Base-by-base conservation (phyloP, 495 filamentous ascomycete species). In the Neurospora intermedia region DNA sequence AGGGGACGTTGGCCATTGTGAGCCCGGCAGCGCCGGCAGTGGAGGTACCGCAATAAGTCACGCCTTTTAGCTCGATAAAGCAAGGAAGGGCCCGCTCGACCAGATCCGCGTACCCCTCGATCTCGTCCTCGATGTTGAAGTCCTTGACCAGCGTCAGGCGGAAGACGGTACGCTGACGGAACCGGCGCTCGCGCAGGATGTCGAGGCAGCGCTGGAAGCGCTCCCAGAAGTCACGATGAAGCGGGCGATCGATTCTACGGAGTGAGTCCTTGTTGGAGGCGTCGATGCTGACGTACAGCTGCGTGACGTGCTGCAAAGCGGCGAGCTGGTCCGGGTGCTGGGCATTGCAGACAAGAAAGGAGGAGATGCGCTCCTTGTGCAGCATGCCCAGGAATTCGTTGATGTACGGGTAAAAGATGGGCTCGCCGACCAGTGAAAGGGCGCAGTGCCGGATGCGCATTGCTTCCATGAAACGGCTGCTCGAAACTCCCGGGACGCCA, bases 171-270 rank as follows among this genome's bases (percentile, higher is more conserved):
- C 95, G 91, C 76, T 97, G 95, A 69, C 86, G 82, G 83, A 91
- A 90, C 23, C 95, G 87, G 78, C 91, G 91, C 80, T 92, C 91
- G 41, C 92, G 87, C 15, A 98, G 83, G 75, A 98, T 97, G 73
- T 97, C 94, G 38, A 98, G 86, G 80, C 95, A 98, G 27, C 89
- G 85, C 75, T 91, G 88, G 85, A 98, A 97, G 31, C 95, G 91
- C 82, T 97, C 93, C 95, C 95, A 98, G 83, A 96, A 98, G 82
- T 98, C 95, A 38, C 95, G 91, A 82, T 98, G 94, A 16, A 98
- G 88, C 0, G 95, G 95, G 1, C 95, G 86, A 80, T 98, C 95
- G 77, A 98, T 96, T 73, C 89, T 89, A 23, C 92, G 89, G 40
- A 98, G 85, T 66, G 89, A 92, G 69, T 97, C 94, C n/a, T 88